Evolutionary conservation across 345 rosid species (phyloP).

Genomic region (Eucalyptus fibrosa): DNA sequence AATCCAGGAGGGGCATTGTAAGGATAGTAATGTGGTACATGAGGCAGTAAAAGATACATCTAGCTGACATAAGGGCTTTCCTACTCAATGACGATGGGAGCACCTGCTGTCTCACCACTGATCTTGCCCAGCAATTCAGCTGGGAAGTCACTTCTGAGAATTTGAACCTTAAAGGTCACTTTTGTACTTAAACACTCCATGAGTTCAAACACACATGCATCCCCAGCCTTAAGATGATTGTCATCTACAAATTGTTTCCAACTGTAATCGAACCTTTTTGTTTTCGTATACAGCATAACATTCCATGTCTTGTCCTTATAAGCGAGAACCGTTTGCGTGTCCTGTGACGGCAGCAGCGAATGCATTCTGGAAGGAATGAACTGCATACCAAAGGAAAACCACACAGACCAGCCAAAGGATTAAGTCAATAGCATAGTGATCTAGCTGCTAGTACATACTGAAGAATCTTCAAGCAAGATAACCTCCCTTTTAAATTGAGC

Average conservation of each 20-base stretch:
- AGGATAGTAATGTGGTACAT: background rate
- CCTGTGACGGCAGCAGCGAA: background rate
- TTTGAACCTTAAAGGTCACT: slow-evolving; percentile 13
- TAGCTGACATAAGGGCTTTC: background rate
- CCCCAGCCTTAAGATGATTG: slow-evolving; percentile 11
- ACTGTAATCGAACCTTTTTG: background rate
- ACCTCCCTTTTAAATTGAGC: background rate
- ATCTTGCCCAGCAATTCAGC: background rate
- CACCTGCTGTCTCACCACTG: background rate
- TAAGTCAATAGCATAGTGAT: background rate
- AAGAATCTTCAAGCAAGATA: background rate
- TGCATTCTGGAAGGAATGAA: background rate
- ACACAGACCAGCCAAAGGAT: background rate
- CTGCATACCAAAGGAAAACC: background rate
- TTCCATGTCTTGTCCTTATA: slow-evolving; percentile 8
- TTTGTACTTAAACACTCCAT: background rate
- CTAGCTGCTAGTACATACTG: background rate
- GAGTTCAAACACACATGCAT: slow-evolving; percentile 18
- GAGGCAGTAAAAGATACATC: background rate
- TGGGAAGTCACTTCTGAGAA: slow-evolving; percentile 10
- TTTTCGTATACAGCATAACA: background rate
- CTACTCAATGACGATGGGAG: background rate
- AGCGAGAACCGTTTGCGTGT: background rate
- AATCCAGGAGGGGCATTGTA: background rate
- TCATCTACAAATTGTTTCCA: slow-evolving; percentile 8